Base-by-base conservation (phyloP, 495 filamentous ascomycete species). In the Aspergillus conjunctus region DNA sequence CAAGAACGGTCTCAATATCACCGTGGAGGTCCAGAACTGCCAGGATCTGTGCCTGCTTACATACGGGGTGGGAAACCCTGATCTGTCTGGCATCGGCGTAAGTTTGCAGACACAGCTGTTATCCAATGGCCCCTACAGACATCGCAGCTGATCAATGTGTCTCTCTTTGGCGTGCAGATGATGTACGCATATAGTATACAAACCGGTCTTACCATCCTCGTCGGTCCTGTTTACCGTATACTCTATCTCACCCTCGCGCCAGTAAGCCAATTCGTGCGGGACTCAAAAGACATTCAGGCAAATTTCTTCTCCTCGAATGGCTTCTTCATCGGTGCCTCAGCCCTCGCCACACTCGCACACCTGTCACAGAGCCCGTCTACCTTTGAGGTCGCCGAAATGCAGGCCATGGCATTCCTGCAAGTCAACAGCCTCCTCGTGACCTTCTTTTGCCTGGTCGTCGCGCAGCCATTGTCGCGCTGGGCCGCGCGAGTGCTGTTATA, bases 371-470 rank as follows among this genome's bases (percentile, higher is more conserved):
- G 33, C 56, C 56, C 56, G 20, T 51, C 56, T 0, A 58, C 56
- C 56, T 58, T 58, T 10, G 56, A 58, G 20, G n/a, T 58, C 32
- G 56, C 56, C 45, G 56, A 58, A 12, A 58, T 58, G 45, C 56
- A 58, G 20, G 56, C 56, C 11, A 58, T 58, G 56, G 56, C 56
- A 3, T 58, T 58, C 56, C 45, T 58, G 8, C 56, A 58, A n/a
- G 46, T 51, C 32, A 58, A 58, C 56, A 58, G 56, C 32, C 26
- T 58, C 56, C 56, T 58, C 6, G 45, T 58, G 12, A 58, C 56
- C 1, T 58, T 58, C 20, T 58, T 58, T 33, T 58, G 56, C 34
- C 32, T 58, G 14, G 56, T 58, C 46, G 45, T 58, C 56, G 56
- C 56, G 9, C 46, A 51, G 17, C 56, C 56, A 17, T 43, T 58